Evolutionary conservation across 805 yeast species (phyloP).

Genomic region (Saccharomycopsis sp.): DNA sequence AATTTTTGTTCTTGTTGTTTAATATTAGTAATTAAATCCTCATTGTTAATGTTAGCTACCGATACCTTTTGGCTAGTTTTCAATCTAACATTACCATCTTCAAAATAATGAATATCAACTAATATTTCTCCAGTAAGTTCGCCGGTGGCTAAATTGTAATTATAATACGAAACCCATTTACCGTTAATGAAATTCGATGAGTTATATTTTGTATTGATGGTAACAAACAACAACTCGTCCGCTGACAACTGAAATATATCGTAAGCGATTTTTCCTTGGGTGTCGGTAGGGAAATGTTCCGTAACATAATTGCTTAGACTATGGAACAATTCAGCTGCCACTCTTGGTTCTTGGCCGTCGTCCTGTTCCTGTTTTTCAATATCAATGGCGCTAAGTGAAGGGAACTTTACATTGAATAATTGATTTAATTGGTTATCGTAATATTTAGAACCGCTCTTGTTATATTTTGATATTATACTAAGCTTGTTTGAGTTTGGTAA

Average conservation of each 20-base stretch:
- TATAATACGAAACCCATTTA: conserved; percentile 70
- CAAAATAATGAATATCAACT: conserved; percentile 85
- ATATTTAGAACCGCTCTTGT: conserved; percentile 41
- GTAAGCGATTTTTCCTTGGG: conserved; percentile 27
- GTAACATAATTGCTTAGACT: conserved; percentile 53
- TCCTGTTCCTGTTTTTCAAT: conserved; percentile 33
- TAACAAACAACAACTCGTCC: conserved; percentile 36
- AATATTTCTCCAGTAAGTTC: conserved; percentile 46
- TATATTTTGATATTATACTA: conserved; percentile 43
- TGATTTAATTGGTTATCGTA: conserved; percentile 44
- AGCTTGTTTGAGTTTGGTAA: conserved; percentile 27
- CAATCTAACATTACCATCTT: conserved; percentile 90
- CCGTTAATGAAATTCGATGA: conserved; percentile 84
- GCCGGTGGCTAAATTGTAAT: conserved; percentile 30
- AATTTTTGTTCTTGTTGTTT: conserved; percentile 48
- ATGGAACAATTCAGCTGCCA: conserved; percentile 29
- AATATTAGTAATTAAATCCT: conserved; percentile 39
- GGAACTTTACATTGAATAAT: conserved; percentile 50
- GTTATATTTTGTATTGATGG: conserved; percentile 67
- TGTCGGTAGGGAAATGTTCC: conserved; percentile 61
- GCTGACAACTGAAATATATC: conserved; percentile 36
- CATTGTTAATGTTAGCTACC: conserved; percentile 12
- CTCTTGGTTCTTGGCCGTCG: conserved; percentile 23
- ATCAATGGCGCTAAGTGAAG: conserved; percentile 42
- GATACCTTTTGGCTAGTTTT: conserved; percentile 36